Conservation (phyloP, 345 rosid species). For the Conringia planisiliqua region DNA sequence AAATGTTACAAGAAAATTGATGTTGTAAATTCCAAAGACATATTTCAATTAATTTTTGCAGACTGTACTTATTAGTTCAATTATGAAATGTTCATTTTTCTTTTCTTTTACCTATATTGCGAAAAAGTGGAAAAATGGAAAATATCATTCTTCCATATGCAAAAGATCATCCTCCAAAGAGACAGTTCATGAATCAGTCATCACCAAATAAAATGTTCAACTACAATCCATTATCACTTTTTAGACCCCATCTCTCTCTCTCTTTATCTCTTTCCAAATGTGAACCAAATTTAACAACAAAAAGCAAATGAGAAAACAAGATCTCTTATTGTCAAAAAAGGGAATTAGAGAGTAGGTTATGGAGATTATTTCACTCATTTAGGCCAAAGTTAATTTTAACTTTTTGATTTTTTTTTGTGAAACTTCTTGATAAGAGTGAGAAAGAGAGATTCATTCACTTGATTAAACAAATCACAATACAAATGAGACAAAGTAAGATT, state of each 20-base stretch:
- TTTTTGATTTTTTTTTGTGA: background rate
- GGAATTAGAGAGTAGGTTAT: constrained; percentile 23
- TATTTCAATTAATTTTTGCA: background rate
- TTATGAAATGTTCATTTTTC: background rate
- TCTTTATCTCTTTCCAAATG: constrained; percentile 15
- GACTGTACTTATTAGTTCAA: background rate
- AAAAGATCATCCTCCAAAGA: constrained; percentile 10
- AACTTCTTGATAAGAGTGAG: background rate
- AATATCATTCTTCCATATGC: constrained; percentile 12
- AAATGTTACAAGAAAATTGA: background rate
- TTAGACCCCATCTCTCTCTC: background rate
- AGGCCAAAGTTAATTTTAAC: background rate
- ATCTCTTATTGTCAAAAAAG: constrained; percentile 10
- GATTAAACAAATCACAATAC: constrained; percentile 30
- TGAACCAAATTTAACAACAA: constrained; percentile 14
- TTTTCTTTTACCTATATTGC: background rate
- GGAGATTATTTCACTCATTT: background rate
- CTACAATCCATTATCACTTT: constrained; percentile 18
- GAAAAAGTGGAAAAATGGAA: background rate
- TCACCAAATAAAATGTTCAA: constrained; percentile 1
- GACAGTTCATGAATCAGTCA: constrained; percentile 7
- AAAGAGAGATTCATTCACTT: constrained; percentile 27
- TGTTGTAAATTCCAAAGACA: background rate
- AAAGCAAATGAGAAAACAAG: constrained; percentile 13
- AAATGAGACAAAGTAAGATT: constrained; percentile 17